Percentiles rank a stretch among this genome's conserved stretches.
These are phyloP conservation scores for Puccinia brachypodii DNA, from an alignment of 1,284 basidiomycete genomes.

Conservation along the genomic window DNA sequence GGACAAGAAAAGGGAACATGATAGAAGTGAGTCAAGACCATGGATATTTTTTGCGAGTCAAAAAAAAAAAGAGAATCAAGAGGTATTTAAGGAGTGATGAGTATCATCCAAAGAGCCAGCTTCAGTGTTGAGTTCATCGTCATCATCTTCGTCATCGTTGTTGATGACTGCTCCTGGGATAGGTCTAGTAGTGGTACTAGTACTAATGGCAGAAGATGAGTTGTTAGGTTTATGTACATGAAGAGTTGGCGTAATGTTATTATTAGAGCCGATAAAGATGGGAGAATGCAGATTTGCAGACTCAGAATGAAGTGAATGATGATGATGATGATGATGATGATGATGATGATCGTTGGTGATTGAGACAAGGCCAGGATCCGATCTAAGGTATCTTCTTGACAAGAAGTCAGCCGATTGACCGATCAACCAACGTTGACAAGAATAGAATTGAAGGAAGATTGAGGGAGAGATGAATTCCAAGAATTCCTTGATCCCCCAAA, in stretches of 20 bases:
- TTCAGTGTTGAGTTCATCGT: background rate
- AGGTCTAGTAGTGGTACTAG: too few relatives aligned
- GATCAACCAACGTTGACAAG: background rate
- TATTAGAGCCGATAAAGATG: conserved; percentile 6
- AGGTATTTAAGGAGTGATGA: background rate
- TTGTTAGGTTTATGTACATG: background rate
- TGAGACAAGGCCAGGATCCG: too few relatives aligned
- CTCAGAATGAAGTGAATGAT: background rate
- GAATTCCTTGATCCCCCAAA: conserved; percentile 16
- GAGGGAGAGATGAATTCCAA: conserved; percentile 9
- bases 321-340: too few relatives aligned
- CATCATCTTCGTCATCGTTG: background rate
- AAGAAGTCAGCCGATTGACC: background rate
- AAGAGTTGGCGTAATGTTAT: background rate
- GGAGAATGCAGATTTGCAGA: background rate
- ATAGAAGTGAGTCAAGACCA: too few relatives aligned
- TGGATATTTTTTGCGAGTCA: too few relatives aligned
- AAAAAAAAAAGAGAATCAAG: too few relatives aligned
- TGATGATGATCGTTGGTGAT: background rate
- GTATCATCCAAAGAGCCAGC: background rate
- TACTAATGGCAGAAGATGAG: background rate
- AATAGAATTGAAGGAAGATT: background rate
- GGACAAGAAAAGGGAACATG: too few relatives aligned
- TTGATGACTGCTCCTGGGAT: too few relatives aligned
- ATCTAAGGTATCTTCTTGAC: background rate